A percentile compares a stretch with the other conserved stretches of the same genome.
These are phyloP conservation scores for Phylloporus sp. DNA, from an alignment of 768 basidiomycete species.

Conservation along the genomic window DNA sequence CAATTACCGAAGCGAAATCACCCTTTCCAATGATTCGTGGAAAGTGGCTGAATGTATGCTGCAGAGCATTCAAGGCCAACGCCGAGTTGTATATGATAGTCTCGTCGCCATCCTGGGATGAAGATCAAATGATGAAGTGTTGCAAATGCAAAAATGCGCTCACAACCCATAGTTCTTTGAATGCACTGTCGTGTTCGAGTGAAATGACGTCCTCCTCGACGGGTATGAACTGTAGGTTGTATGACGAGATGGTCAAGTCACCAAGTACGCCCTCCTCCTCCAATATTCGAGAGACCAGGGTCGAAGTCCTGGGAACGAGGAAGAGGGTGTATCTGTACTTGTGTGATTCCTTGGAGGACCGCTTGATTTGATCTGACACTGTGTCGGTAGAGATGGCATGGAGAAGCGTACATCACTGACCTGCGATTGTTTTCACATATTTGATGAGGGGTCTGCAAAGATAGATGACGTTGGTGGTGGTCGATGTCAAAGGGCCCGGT, in stretches of 20 bases:
- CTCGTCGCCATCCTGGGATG: constrained; percentile 82
- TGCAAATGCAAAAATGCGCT: constrained; percentile 27
- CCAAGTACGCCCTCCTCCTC: constrained; percentile 98
- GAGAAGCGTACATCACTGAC: constrained; percentile 39
- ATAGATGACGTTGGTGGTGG: constrained; percentile 88
- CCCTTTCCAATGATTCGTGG: constrained; percentile 94
- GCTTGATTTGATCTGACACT: constrained; percentile 82
- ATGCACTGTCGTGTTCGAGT: constrained; percentile 77
- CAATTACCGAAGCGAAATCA: constrained; percentile 68
- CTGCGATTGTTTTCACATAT: constrained; percentile 85
- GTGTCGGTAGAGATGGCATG: constrained; percentile 19
- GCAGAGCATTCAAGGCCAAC: constrained; percentile 76
- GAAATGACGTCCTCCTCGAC: constrained; percentile 91
- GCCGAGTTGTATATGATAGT: constrained; percentile 85
- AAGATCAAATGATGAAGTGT: not conserved
- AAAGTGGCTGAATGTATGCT: constrained; percentile 81
- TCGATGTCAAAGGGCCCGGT: constrained; percentile 73
- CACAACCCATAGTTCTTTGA: constrained; percentile 90
- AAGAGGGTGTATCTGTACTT: constrained; percentile 84
- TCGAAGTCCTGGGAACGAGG: constrained; percentile 83
- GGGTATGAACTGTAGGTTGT: constrained; percentile 91
- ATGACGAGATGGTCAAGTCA: constrained; percentile 82
- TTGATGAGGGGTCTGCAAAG: constrained; percentile 84
- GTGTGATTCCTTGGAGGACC: constrained; percentile 62
- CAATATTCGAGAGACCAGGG: constrained; percentile 76